Conservation (phyloP, 1,284 basidiomycete species). For the Mrakiaceae sp. region DNA sequence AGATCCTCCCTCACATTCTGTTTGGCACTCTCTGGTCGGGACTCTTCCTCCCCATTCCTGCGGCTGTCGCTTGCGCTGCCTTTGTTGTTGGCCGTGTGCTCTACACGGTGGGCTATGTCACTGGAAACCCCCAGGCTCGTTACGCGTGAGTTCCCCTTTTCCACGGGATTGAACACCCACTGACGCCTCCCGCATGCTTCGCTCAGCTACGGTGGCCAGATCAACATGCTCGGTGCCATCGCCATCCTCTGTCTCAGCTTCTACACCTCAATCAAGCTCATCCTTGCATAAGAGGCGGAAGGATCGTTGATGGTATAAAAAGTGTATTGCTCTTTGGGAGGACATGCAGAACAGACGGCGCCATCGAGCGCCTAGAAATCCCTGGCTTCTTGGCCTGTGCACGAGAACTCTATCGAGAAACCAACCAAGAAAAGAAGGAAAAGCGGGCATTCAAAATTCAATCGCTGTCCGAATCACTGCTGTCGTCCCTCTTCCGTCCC, state of each 20-base stretch:
- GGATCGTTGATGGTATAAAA: too few relatives aligned
- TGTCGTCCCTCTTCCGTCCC: conserved; percentile 32
- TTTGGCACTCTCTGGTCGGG: conserved; percentile 2
- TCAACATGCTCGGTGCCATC: background rate
- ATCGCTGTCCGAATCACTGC: conserved; percentile 29
- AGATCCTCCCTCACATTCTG: conserved; percentile 3
- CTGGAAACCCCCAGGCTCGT: background rate
- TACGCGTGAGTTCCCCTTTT: background rate
- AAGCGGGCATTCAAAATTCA: conserved; percentile 4
- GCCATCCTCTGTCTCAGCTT: too few relatives aligned
- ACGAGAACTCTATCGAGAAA: conserved; percentile 3
- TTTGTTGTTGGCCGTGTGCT: conserved; percentile 1
- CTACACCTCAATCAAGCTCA: too few relatives aligned
- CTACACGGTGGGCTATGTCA: background rate
- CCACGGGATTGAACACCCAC: too few relatives aligned
- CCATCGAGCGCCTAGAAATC: too few relatives aligned
- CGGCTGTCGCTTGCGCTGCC: background rate
- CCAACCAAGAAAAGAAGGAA: background rate
- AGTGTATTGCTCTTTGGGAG: too few relatives aligned
- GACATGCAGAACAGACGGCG: too few relatives aligned
- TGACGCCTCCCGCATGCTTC: too few relatives aligned
- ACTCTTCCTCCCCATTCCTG: background rate
- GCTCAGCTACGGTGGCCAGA: background rate
- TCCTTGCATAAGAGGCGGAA: too few relatives aligned
- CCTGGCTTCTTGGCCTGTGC: background rate